phyloP scores from a whole-genome alignment of 192 early-diverging fungal species.

The Rhizophagus clarus region DNA sequence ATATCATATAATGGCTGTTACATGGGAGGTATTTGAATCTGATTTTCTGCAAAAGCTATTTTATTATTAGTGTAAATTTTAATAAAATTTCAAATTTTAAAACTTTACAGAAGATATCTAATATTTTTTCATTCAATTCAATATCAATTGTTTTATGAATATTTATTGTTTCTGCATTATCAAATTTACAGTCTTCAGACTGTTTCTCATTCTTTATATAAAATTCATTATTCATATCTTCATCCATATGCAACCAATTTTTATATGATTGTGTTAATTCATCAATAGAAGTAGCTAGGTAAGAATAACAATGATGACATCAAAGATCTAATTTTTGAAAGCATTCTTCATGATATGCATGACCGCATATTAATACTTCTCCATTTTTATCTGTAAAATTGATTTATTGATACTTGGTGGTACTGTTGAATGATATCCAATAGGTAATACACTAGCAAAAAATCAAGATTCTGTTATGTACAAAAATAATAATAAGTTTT shows the following conservation, averaged over 20 bases:
- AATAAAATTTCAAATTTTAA: too few species aligned
- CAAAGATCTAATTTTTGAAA: not conserved
- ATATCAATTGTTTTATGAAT: not conserved
- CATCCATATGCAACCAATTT: not conserved
- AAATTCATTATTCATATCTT: not conserved
- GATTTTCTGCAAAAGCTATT: too few species aligned
- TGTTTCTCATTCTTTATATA: not conserved
- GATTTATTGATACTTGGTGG: not conserved
- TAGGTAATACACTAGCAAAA: not conserved
- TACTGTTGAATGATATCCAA: not conserved
- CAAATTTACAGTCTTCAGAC: not conserved
- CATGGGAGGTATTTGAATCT: too few species aligned
- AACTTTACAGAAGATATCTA: not conserved
- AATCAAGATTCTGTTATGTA: not conserved
- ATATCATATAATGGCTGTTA: too few species aligned
- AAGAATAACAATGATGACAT: constrained; percentile 4
- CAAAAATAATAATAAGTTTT: not conserved
- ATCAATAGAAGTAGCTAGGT: not conserved
- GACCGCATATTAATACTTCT: constrained; percentile 2
- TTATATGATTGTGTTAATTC: not conserved
- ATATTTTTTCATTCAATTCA: not conserved
- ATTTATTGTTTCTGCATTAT: not conserved
- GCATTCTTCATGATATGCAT: constrained; percentile 9
- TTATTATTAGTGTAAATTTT: too few species aligned
- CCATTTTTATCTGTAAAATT: not conserved